Evolutionary conservation across 208 protist species (phyloP), one percentile per base, ranked within the genome.

Genomic region (Crithidia bombi): DNA sequence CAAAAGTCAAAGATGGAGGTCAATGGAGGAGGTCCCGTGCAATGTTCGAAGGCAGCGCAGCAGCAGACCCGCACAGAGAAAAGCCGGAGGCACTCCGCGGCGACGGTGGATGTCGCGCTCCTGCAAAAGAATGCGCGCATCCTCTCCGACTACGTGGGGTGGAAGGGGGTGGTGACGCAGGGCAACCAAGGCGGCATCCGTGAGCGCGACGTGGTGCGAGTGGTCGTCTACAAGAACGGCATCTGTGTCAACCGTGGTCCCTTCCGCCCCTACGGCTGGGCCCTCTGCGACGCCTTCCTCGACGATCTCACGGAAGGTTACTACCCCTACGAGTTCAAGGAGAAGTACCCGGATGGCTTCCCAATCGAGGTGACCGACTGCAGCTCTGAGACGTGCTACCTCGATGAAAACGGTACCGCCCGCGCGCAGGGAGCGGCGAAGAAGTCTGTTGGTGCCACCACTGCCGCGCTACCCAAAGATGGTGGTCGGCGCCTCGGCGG

Each of bases 301-400:
- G 76, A 85, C 44, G 94, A 98, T 65, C 78, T 98, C 26, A 74
- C 65, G n/a, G 94, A 98, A n/a, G 94, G 94, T 35, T 98, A 89
- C 66, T 98, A 97, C 66, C 94, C 94, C 1, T 97, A 97, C 69
- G 94, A 98, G 65, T 96, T 96, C 80, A 96, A 96, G 66, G 90
- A 98, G 25, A 83, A 82, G 63, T 98, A 95, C 79, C 94, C 94
- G 15, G 91, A 95, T 26, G 94, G 94, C 51, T 93, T 96, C 64
- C 88, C 90, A 0, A 91, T 98, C 52, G 86, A 95, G 59, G 76
- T 97, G 41, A 82, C 86, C 47, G 90, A 98, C 65, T 35, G 81
- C 38, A 83, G 66, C 64, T 59, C 35, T 15, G 83, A 93, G 43
- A 57, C 28, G 26, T 73, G 74, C 36, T 49, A 54, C 19, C 44